Evolutionary conservation across 1,284 basidiomycete species (phyloP), one percentile per base, ranked within the genome.

Genomic region (Vanrija sp.): DNA sequence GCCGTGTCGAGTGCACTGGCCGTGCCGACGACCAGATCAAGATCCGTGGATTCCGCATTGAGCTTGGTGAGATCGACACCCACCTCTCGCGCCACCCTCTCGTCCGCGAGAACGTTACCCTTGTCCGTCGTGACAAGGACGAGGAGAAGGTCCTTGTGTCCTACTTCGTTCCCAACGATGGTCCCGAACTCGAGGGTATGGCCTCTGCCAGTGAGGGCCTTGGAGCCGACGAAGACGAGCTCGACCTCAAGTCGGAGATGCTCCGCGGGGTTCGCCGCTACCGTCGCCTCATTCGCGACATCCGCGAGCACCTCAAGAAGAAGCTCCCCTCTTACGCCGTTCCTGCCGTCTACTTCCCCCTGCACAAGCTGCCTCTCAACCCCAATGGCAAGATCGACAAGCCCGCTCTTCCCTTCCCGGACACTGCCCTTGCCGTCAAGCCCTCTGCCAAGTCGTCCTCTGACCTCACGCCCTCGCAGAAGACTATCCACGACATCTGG

Each of bases 331-430:
- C 84, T 61, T 96, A 97, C 77, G 91, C 89, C 61, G 83, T 97
- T 35, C 94, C 93, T 9, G 85, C 90, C 1, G 93, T 97, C 41
- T 93, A 98, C 66, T 93, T 98, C 42, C 96, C 96, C 0, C 82
- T 98, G 38, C 83, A 83, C 57, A 88, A 91, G 60, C 96, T 99
- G 88, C 96, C 96, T 14, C 83, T 99, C 49, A 99, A 98, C 72
- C 96, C 96, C 4, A 98, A 98, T 73, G 96, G 96, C 59, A 99
- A 98, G 78, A 88, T 99, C 71, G 96, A 99, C 80, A 98, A 98
- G 75, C 95, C 96, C 0, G 90, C 92, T 0, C 83, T 98, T 47
- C 96, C 96, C 15, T 99, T 98, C 87, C 96, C 96, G 2, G 96
- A 99, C 76, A 98, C 96, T 2, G 89, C 87, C 3, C 85, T 91